phyloP scores from a whole-genome alignment of 805 yeast genomes.

The Zygotorulaspora danielsina region DNA sequence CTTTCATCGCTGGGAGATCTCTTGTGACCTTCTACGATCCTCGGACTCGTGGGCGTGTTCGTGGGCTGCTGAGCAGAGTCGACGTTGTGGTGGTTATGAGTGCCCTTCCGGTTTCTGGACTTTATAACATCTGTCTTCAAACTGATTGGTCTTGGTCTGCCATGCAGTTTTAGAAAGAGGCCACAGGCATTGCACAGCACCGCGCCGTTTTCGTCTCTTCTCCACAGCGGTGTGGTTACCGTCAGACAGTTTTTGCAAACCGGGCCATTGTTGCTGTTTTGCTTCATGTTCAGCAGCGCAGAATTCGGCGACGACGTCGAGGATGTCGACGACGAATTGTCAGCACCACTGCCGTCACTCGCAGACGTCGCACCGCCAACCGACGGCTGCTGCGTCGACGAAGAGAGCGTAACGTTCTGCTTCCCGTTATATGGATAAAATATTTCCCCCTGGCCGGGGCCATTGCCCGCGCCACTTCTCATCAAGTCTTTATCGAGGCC shows the following conservation, averaged over 20 bases:
- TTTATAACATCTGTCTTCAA: slow-evolving; percentile 90
- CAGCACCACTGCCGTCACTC: slow-evolving; percentile 2
- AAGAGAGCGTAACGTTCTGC: slow-evolving; percentile 4
- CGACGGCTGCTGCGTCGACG: slow-evolving; percentile 3
- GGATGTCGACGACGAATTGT: slow-evolving; percentile 7
- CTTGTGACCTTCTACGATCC: slow-evolving; percentile 6
- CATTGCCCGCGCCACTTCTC: not conserved
- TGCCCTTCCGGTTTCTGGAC: slow-evolving; percentile 74
- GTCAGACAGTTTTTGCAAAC: slow-evolving; percentile 89
- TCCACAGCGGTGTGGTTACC: slow-evolving; percentile 91
- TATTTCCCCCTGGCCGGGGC: not conserved
- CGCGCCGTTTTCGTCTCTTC: slow-evolving; percentile 87
- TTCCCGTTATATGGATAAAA: slow-evolving; percentile 5
- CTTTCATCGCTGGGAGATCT: slow-evolving; percentile 15
- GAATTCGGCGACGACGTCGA: slow-evolving; percentile 8
- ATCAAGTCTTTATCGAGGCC: not conserved
- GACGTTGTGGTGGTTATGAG: slow-evolving; percentile 11
- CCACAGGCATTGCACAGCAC: slow-evolving; percentile 96
- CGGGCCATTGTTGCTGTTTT: slow-evolving; percentile 40
- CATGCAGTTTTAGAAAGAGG: slow-evolving; percentile 80
- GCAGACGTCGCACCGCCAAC: slow-evolving; percentile 2
- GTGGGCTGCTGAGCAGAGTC: slow-evolving; percentile 4
- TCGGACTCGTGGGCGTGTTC: slow-evolving; percentile 4
- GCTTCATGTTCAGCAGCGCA: slow-evolving; percentile 1
- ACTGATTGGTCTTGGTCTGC: slow-evolving; percentile 87